These are phyloP conservation scores for Hyphochytrium catenoides DNA, from an alignment of 352 stramenopile species.

Conservation along the genomic window DNA sequence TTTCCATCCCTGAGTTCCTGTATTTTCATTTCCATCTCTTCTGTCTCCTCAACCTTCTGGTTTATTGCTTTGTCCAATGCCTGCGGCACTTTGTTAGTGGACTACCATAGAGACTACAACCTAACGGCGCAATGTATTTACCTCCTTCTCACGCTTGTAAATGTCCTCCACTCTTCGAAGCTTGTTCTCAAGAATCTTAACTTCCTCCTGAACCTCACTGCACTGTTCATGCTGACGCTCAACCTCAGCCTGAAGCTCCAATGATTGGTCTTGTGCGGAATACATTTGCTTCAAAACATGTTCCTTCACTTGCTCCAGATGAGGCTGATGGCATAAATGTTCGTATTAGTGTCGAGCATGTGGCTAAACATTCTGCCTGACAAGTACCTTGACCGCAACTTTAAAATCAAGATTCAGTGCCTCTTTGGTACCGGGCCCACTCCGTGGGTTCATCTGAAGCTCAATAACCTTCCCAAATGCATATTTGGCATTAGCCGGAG, in stretches of 20 bases:
- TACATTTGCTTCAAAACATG: slow-evolving; percentile 9
- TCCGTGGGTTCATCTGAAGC: slow-evolving; percentile 29
- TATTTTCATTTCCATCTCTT: slow-evolving; percentile 42
- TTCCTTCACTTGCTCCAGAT: slow-evolving; percentile 24
- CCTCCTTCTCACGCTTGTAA: too few species aligned
- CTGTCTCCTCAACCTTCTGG: slow-evolving; percentile 20
- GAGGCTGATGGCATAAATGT: slow-evolving; percentile 23
- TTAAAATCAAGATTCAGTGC: slow-evolving; percentile 26
- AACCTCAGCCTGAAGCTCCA: too few species aligned
- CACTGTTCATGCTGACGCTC: too few species aligned
- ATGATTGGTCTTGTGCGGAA: too few species aligned
- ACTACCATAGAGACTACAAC: too few species aligned
- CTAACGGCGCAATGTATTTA: too few species aligned
- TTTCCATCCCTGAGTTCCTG: too few species aligned
- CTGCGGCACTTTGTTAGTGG: too few species aligned
- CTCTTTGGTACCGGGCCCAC: slow-evolving; percentile 20
- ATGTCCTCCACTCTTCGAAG: slow-evolving; percentile 25
- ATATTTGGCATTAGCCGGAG: slow-evolving; percentile 25
- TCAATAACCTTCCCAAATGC: slow-evolving; percentile 26
- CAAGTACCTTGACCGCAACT: slow-evolving; percentile 24
- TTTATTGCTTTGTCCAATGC: slow-evolving; percentile 15
- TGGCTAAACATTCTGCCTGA: slow-evolving; percentile 19
- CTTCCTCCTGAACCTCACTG: slow-evolving; percentile 14
- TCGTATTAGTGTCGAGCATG: too few species aligned
- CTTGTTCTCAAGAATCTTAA: slow-evolving; percentile 27